These are phyloP conservation scores for Crotalaria pallida DNA, from an alignment of 306 rosid species.

Conservation along the genomic window DNA sequence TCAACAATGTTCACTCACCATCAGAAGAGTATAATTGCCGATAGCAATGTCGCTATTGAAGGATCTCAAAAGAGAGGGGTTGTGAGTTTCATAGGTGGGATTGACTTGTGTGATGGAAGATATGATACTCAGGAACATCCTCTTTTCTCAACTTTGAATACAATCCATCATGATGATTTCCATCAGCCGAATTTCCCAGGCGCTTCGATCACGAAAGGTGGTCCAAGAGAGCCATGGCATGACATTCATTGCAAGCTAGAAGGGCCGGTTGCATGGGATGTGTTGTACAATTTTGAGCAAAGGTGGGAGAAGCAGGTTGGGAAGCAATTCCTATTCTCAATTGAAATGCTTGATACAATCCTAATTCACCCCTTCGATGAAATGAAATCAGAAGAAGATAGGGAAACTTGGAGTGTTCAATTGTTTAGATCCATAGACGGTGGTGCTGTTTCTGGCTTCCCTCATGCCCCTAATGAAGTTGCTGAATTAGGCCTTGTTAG, in stretches of 20 bases:
- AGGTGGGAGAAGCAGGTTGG: constrained; percentile 71
- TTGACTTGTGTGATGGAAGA: constrained; percentile 85
- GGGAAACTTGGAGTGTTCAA: constrained; percentile 67
- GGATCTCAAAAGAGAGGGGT: constrained; percentile 36
- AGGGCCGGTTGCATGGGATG: constrained; percentile 89
- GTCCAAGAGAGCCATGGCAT: constrained; percentile 96
- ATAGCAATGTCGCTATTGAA: constrained; percentile 16
- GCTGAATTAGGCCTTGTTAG: constrained; percentile 47
- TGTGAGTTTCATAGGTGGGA: constrained; percentile 67
- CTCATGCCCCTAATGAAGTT: constrained; percentile 34
- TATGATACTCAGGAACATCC: constrained; percentile 63
- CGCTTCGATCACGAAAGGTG: constrained; percentile 64
- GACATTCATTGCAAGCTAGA: constrained; percentile 77
- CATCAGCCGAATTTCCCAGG: constrained; percentile 73
- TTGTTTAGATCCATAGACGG: constrained; percentile 81
- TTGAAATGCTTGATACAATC: constrained; percentile 21
- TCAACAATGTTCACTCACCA: constrained; percentile 79
- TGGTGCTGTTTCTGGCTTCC: constrained; percentile 58
- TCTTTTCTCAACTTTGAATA: constrained; percentile 44
- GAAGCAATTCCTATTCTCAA: constrained; percentile 24
- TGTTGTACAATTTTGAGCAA: constrained; percentile 79
- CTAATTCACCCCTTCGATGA: constrained; percentile 33
- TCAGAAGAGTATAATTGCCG: constrained; percentile 65
- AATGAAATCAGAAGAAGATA: constrained; percentile 17
- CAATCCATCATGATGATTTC: constrained; percentile 56